Percentiles rank a stretch among this genome's conserved stretches.
Evolutionary conservation across 768 basidiomycete species (phyloP).

Genomic region (Boletales sp.): DNA sequence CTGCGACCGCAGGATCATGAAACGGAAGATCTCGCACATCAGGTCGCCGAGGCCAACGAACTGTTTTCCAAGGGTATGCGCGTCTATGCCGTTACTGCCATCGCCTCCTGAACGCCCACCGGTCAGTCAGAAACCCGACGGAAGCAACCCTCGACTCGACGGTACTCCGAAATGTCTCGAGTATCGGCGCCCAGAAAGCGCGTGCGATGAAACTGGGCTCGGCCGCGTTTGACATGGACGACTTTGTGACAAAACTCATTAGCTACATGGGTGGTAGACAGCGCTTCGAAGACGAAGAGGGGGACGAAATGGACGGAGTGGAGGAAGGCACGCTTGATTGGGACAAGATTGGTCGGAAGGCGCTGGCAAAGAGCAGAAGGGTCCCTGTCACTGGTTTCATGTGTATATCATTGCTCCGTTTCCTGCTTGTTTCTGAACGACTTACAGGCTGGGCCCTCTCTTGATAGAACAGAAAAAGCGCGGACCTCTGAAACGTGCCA

Average conservation of each 20-base stretch:
- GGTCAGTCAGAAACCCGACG: constrained; percentile 69
- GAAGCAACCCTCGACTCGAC: constrained; percentile 90
- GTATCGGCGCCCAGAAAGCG: constrained; percentile 82
- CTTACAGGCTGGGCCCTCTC: constrained; percentile 85
- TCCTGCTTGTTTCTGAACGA: constrained; percentile 9
- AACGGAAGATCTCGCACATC: constrained; percentile 51
- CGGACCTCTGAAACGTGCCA: constrained; percentile 52
- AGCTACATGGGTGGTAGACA: constrained; percentile 73
- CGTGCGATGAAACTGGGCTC: constrained; percentile 85
- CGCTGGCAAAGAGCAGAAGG: constrained; percentile 73
- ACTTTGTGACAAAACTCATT: constrained; percentile 76
- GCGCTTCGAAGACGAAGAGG: constrained; percentile 44
- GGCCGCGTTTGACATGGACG: constrained; percentile 88
- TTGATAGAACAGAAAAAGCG: constrained; percentile 84
- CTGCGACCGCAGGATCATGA: constrained; percentile 53
- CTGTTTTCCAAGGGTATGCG: constrained; percentile 60
- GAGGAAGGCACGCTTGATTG: constrained; percentile 62
- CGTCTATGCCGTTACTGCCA: not conserved
- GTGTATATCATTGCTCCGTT: constrained; percentile 41
- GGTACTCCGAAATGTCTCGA: constrained; percentile 72
- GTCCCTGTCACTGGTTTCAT: constrained; percentile 86
- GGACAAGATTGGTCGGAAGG: constrained; percentile 83
- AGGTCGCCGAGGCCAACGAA: constrained; percentile 54
- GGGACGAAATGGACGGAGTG: constrained; percentile 51
- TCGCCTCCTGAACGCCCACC: not conserved